Conservation (phyloP, 2,329 filamentous ascomycete genomes). For the Botryotinia convoluta region DNA sequence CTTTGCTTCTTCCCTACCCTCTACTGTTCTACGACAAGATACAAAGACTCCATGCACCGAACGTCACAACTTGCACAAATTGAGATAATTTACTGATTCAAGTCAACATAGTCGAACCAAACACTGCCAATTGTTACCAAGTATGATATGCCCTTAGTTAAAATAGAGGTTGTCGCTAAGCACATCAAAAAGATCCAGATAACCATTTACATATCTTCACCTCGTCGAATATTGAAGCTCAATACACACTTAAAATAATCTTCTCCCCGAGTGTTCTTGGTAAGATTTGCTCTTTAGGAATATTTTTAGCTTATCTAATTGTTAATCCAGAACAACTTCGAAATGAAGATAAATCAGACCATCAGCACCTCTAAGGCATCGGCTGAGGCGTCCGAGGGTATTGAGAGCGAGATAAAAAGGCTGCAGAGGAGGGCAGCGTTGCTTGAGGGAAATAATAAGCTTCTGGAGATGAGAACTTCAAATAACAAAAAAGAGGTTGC, state of each 20-base stretch:
- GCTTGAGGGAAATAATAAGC: neutral
- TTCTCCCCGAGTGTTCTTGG: neutral
- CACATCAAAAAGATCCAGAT: neutral
- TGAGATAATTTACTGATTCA: too few relatives aligned
- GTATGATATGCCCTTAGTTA: neutral
- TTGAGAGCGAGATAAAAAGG: neutral
- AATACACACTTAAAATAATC: neutral
- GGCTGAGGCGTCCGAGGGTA: neutral
- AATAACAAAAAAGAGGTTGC: neutral
- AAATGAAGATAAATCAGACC: neutral
- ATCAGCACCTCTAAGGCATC: neutral
- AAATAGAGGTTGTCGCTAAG: neutral
- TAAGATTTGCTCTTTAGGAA: neutral
- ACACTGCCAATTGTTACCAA: neutral
- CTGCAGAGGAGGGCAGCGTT: rapidly evolving
- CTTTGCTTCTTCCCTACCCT: neutral
- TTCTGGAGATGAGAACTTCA: neutral
- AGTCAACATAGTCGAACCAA: neutral
- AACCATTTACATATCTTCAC: neutral
- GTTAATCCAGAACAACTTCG: neutral
- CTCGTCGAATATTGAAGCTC: neutral
- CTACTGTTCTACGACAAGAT: neutral
- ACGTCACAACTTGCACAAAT: neutral
- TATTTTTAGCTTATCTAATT: neutral
- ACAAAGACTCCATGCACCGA: neutral